These are phyloP conservation scores for Colletotrichum melonis DNA, from an alignment of 2,329 filamentous ascomycete species.

Conservation along the genomic window DNA sequence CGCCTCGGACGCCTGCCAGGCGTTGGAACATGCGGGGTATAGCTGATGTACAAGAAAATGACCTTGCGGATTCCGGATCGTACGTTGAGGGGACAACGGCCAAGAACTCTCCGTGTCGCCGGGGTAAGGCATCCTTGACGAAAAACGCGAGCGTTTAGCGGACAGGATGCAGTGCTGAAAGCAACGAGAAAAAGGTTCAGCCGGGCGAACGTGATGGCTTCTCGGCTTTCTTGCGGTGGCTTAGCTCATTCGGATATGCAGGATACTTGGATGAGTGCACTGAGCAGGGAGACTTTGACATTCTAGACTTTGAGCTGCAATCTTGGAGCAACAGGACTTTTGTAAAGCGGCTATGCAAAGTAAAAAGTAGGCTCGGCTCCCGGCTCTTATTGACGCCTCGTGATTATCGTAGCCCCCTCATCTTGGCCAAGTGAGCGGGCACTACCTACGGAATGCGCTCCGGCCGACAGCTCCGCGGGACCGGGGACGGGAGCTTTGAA, in stretches of 20 bases:
- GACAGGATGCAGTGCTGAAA: not conserved
- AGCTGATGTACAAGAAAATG: not conserved
- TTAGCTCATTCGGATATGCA: not conserved
- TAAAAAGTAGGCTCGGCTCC: not conserved
- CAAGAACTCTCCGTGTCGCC: not conserved
- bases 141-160: not conserved
- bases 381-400: not conserved
- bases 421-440: not conserved
- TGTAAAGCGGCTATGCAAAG: not conserved
- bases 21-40: not conserved
- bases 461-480: not conserved
- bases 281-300: not conserved
- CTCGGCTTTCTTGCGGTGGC: not conserved
- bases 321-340: not conserved
- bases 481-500: not conserved
- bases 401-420: not conserved
- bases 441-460: not conserved
- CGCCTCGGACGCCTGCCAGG: not conserved
- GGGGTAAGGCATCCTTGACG: not conserved
- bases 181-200: not conserved
- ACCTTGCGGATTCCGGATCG: not conserved
- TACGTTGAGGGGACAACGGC: not conserved
- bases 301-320: not conserved
- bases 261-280: not conserved
- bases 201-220: not conserved